Percentiles rank a stretch among this genome's conserved stretches.
phyloP scores from a whole-genome alignment of 208 protist genomes.

The Leptomonas pyrrhocoris region DNA sequence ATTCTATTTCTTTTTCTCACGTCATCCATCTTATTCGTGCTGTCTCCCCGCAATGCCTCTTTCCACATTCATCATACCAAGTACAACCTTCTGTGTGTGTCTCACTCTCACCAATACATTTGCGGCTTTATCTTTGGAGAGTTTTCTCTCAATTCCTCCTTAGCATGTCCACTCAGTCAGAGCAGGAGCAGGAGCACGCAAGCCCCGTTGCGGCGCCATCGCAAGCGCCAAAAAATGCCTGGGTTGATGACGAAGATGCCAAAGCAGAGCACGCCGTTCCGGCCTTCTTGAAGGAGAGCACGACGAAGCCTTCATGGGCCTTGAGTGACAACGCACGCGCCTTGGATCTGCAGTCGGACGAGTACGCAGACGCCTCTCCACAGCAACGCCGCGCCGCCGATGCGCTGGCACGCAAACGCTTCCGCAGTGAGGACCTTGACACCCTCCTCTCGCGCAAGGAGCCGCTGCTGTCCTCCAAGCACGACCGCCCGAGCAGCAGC shows the following conservation, averaged over 20 bases:
- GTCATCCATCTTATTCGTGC: too few relatives aligned
- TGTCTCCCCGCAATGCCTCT: too few relatives aligned
- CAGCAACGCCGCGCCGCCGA: conserved; percentile 15
- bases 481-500: conserved; percentile 42
- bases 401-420: conserved; percentile 51
- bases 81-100: too few relatives aligned
- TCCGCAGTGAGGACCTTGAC: conserved; percentile 78
- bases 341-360: conserved; percentile 2
- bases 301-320: conserved; percentile 65
- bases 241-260: conserved; percentile 72
- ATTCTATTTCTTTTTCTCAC: too few relatives aligned
- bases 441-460: conserved; percentile 77
- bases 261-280: conserved; percentile 33
- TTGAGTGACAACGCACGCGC: conserved; percentile 37
- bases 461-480: conserved; percentile 64
- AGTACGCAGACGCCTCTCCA: not conserved
- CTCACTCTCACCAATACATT: too few relatives aligned
- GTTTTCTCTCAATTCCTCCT: not conserved
- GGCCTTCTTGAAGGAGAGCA: conserved; percentile 46
- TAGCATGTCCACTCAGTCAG: conserved; percentile 22
- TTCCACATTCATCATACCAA: too few relatives aligned
- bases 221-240: conserved; percentile 36
- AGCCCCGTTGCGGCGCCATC: not conserved
- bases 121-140: not conserved
- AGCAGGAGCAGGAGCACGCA: not conserved